Evolutionary conservation across 2,329 filamentous ascomycete species (phyloP).

Genomic region (Stagonosporopsis vannaccii): DNA sequence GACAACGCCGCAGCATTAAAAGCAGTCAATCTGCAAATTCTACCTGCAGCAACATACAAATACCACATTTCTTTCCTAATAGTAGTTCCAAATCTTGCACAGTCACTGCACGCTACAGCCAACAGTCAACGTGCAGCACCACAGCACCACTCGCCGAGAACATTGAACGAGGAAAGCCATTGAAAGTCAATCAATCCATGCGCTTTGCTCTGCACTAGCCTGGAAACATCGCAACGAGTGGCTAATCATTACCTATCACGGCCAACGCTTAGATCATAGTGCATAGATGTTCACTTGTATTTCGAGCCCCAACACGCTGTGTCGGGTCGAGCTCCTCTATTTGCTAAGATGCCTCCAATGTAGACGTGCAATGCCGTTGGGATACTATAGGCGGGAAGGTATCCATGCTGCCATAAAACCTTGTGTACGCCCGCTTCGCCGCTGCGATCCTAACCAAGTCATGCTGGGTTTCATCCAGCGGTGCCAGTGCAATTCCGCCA

Average conservation of each 20-base stretch:
- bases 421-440: neutral
- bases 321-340: slow-evolving; percentile 26
- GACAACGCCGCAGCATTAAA: no score
- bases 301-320: neutral
- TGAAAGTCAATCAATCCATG: no score
- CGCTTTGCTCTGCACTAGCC: no score
- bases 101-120: no score
- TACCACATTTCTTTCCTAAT: neutral
- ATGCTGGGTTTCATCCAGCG: neutral
- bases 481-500: neutral
- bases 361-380: slow-evolving; percentile 1
- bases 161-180: no score
- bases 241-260: neutral
- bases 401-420: slow-evolving; percentile 28
- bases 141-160: no score
- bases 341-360: slow-evolving; percentile 21
- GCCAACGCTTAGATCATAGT: neutral
- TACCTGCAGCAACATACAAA: neutral
- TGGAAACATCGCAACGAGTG: no score
- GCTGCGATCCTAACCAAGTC: slow-evolving; percentile 2
- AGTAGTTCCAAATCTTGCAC: no score
- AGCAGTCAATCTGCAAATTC: neutral
- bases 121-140: no score
- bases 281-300: slow-evolving; percentile 1
- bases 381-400: slow-evolving; percentile 19